Conservation (phyloP, 306 rosid species). For the Ochetophila trinervis region DNA sequence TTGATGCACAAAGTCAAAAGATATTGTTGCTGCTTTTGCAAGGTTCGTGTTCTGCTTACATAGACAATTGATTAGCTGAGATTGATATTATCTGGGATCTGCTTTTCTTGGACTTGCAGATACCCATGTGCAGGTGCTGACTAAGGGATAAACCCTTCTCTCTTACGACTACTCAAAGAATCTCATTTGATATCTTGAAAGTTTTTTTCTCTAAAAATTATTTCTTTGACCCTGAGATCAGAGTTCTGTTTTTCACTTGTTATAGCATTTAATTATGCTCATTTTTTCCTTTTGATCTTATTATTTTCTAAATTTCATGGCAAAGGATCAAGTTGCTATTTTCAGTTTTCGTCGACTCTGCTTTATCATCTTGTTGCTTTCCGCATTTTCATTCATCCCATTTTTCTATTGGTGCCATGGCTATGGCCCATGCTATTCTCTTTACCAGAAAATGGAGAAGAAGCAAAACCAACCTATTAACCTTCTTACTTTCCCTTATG, state of each 20-base stretch:
- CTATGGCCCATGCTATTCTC: slow-evolving; percentile 32
- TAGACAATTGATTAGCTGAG: slow-evolving; percentile 3
- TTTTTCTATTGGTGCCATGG: slow-evolving; percentile 45
- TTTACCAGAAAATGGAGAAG: slow-evolving; percentile 33
- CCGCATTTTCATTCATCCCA: slow-evolving; percentile 38
- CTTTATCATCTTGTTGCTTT: slow-evolving; percentile 28
- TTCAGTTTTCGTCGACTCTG: slow-evolving; percentile 39
- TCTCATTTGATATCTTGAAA: background rate
- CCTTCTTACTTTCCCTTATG: slow-evolving; percentile 53
- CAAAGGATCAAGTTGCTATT: slow-evolving; percentile 29
- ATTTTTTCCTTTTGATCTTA: slow-evolving; percentile 9
- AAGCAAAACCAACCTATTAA: slow-evolving; percentile 34
- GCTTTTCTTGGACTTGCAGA: slow-evolving; percentile 10
- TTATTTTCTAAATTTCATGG: slow-evolving; percentile 36
- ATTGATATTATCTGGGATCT: slow-evolving; percentile 12
- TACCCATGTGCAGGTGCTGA: slow-evolving; percentile 34
- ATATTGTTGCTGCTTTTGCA: slow-evolving; percentile 27
- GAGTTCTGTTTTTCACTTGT: slow-evolving; percentile 11
- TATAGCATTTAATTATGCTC: background rate
- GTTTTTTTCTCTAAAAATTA: background rate
- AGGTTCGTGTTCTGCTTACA: slow-evolving; percentile 19
- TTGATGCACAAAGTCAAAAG: slow-evolving; percentile 13
- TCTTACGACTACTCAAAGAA: background rate
- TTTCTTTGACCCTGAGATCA: slow-evolving; percentile 15
- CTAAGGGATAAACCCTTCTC: background rate